Base-by-base conservation (phyloP, 257 asterid genomes). In the Petunia secreta region DNA sequence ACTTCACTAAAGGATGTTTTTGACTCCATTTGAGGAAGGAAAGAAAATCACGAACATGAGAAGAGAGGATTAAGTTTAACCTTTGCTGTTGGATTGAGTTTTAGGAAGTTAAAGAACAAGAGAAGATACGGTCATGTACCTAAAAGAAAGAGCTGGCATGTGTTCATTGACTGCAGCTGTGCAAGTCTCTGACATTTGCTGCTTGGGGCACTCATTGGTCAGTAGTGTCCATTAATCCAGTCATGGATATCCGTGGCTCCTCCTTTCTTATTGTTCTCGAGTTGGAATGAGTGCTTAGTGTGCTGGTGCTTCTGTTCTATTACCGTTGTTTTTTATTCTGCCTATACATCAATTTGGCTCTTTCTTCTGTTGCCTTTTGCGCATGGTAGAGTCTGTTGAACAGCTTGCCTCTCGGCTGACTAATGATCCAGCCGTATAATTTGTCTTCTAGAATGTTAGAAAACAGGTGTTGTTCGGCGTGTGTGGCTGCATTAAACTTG, bases 391-490 rank as follows among this genome's bases (percentile, higher is more conserved):
- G 34, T 71, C 60, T 50, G 13, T 50, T 34, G 78, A 50, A 73
- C 34, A 73, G 78, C 78, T 50, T 36, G 78, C 46, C 0, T 50
- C 78, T 50, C 13, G 78, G 62, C 0, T 50, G 78, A 73, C 46
- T 48, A 64, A 2, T 64, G 0, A 36, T 6, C 13, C 11, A 3
- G 36, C 3, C 3, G 16, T 3, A 34, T 50, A 14, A 11, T 43
- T 41, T 1, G 13, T 73, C 34, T 73, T 73, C 43, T 73, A 48
- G 46, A 73, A 10, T 73, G 62, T 11, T 69, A 73, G 11, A 11
- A 34, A 7, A 13, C 13, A 73, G 62, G 60, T 9, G 34, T 50
- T 73, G 0, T 40, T 73, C 50, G 6, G 63, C 34, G 77, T 69
- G 54, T 16, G 41, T 46, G 1, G 34, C 62, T 73, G 78, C 78